Evolutionary conservation across 2,329 filamentous ascomycete species (phyloP).

Genomic region (Huntiella omanensis): DNA sequence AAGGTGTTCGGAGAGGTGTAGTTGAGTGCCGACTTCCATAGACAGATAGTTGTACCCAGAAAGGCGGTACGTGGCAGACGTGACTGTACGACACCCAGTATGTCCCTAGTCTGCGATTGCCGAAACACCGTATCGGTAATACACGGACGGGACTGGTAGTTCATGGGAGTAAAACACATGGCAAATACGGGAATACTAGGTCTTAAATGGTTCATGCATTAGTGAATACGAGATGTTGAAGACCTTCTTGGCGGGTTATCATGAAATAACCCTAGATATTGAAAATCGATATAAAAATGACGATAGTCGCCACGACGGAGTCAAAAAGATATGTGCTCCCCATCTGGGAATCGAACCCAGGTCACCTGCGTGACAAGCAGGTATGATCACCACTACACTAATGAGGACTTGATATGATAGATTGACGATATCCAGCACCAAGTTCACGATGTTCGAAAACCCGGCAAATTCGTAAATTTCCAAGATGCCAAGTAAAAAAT

Average conservation of each 20-base stretch:
- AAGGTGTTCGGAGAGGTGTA: constrained; percentile 42
- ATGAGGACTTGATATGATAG: constrained; percentile 2
- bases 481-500: neutral
- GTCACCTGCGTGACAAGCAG: constrained; percentile 12
- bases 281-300: neutral
- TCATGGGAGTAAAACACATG: too few relatives aligned
- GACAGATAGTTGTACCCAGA: too few relatives aligned
- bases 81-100: too few relatives aligned
- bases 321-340: constrained; percentile 3
- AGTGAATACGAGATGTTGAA: neutral
- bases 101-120: too few relatives aligned
- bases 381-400: constrained; percentile 11
- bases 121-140: too few relatives aligned
- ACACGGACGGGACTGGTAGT: too few relatives aligned
- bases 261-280: neutral
- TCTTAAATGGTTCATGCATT: neutral
- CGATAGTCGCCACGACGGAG: neutral
- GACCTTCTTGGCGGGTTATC: neutral
- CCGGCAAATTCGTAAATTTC: neutral
- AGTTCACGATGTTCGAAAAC: neutral
- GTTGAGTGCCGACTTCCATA: constrained; percentile 25
- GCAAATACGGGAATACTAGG: neutral
- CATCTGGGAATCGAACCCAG: constrained; percentile 12
- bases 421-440: neutral
- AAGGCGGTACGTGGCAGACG: too few relatives aligned